phyloP scores from a whole-genome alignment of 345 rosid species.

The Corchorus capsularis region DNA sequence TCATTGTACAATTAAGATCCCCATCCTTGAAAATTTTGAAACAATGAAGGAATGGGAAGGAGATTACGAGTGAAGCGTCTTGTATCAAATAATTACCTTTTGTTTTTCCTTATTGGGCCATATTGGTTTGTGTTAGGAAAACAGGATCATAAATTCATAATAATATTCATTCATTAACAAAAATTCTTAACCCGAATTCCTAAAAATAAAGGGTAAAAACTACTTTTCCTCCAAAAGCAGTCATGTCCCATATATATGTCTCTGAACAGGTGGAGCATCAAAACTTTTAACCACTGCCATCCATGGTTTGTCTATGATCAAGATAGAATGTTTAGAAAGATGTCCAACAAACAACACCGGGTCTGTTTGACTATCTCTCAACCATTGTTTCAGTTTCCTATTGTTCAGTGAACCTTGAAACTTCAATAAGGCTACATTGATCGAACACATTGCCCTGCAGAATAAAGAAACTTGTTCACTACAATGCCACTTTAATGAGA shows the following conservation, averaged over 20 bases:
- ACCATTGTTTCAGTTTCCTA: constrained; percentile 52
- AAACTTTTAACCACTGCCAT: constrained; percentile 74
- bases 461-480: background rate
- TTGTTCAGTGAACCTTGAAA: constrained; percentile 41
- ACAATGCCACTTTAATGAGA: background rate
- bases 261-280: constrained; percentile 81
- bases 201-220: no score
- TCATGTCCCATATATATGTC: constrained; percentile 86
- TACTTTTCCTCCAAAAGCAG: constrained; percentile 3
- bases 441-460: constrained; percentile 88
- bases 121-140: no score
- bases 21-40: no score
- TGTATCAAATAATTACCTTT: no score
- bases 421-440: constrained; percentile 52
- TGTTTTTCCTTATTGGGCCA: no score
- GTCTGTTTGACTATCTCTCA: constrained; percentile 52
- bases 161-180: no score
- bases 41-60: no score
- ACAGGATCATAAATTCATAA: no score
- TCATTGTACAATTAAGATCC: no score
- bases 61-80: no score
- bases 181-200: no score
- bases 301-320: constrained; percentile 95
- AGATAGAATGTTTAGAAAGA: constrained; percentile 67
- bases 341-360: constrained; percentile 88